These are phyloP conservation scores for Inga laurina DNA, from an alignment of 306 rosid genomes.

Conservation along the genomic window DNA sequence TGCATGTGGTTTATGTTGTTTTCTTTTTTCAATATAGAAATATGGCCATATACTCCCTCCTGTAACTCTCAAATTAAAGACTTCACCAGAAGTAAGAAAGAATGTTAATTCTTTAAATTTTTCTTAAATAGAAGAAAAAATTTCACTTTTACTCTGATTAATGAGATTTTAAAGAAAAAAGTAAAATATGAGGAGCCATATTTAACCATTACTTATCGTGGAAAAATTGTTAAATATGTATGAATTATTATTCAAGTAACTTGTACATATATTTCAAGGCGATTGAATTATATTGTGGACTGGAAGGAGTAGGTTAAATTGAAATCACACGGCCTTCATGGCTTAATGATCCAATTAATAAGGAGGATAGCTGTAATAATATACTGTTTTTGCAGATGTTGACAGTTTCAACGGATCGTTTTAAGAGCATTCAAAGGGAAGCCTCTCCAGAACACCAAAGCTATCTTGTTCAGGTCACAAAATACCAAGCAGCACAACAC, in stretches of 20 bases:
- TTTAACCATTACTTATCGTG: too few relatives aligned
- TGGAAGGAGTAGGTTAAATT: not conserved
- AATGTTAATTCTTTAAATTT: too few relatives aligned
- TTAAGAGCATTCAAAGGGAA: conserved; percentile 72
- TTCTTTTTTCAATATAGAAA: not conserved
- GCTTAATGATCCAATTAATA: not conserved
- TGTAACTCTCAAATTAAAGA: too few relatives aligned
- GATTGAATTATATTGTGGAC: too few relatives aligned
- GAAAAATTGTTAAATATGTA: too few relatives aligned
- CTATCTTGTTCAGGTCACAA: conserved; percentile 83
- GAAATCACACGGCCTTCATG: not conserved
- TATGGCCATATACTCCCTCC: not conserved
- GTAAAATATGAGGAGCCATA: too few relatives aligned
- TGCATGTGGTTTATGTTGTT: not conserved
- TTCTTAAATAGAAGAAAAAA: too few relatives aligned
- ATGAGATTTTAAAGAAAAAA: too few relatives aligned
- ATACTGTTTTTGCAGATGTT: conserved; percentile 62
- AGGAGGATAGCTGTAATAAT: not conserved
- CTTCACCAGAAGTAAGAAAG: too few relatives aligned
- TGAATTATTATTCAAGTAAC: too few relatives aligned
- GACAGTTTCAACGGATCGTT: conserved; percentile 74
- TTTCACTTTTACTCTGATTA: too few relatives aligned
- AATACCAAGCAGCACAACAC: conserved; percentile 80
- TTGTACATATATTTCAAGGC: too few relatives aligned
- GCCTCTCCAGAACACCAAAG: conserved; percentile 69